Percentiles rank a stretch among this genome's conserved stretches.
Evolutionary conservation across 1,284 basidiomycete species (phyloP).

Genomic region (Cystobasidium sp.): DNA sequence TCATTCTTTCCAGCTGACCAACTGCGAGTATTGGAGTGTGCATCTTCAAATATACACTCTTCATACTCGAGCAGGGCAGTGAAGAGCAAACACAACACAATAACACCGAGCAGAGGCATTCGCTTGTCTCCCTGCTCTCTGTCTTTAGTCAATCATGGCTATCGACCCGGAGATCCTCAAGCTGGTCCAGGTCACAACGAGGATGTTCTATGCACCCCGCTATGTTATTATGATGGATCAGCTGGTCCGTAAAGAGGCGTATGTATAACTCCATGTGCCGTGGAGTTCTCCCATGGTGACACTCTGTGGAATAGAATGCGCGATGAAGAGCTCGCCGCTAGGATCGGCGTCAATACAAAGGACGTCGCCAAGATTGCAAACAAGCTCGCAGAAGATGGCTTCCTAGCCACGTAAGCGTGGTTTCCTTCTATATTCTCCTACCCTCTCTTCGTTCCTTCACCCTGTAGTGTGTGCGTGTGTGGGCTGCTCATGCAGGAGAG

Average conservation of each 20-base stretch:
- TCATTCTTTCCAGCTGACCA: conserved; percentile 2
- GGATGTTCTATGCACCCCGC: conserved; percentile 92
- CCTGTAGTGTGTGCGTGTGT: neutral
- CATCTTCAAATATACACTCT: neutral
- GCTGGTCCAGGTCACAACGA: conserved; percentile 87
- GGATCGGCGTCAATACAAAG: conserved; percentile 85
- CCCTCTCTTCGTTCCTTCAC: conserved; percentile 7
- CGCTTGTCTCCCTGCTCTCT: conserved; percentile 37
- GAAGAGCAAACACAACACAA: neutral
- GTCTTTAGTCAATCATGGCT: conserved; percentile 19
- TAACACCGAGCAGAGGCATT: conserved; percentile 38
- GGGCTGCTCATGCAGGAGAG: neutral
- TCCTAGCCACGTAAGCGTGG: conserved; percentile 74
- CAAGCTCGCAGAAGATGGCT: conserved; percentile 78
- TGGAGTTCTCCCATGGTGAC: conserved; percentile 37
- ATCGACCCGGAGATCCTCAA: conserved; percentile 37
- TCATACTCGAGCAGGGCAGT: conserved; percentile 1
- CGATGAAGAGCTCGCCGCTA: conserved; percentile 85
- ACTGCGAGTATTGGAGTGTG: neutral
- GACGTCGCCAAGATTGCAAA: conserved; percentile 92
- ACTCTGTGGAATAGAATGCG: conserved; percentile 66
- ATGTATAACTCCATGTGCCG: conserved; percentile 61
- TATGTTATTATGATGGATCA: conserved; percentile 91
- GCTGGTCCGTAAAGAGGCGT: conserved; percentile 88
- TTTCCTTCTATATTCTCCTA: neutral